Base-by-base conservation (phyloP, 371 early-diverging fungal species). In the Apophysomyces ossiformis region DNA sequence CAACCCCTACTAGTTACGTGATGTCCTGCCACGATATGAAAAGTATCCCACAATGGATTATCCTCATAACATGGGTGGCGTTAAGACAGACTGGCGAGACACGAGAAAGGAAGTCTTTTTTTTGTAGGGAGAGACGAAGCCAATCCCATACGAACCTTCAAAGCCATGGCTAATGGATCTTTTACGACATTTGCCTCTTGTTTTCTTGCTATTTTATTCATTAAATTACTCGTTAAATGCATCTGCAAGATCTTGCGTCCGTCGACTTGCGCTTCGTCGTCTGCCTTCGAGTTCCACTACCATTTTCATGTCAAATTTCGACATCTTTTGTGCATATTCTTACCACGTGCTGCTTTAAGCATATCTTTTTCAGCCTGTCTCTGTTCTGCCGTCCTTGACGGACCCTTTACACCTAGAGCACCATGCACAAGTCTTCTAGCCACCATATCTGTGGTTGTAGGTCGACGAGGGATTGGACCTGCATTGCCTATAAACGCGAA, bases 391-490 rank as follows among this genome's bases (percentile, higher is more conserved):
- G 85, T 74, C 46, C 75, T 70, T 26, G 72, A 26, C 18, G 70
- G 70, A 9, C 73, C 74, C 12, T 77, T 68, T 26, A 84, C 67
- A 7, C 85, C 82, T n/a, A 84, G 70, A 12, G 85, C 85, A n/a
- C 85, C 85, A 50, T 80, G 79, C 18, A 84, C 78, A 8, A 84
- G 64, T 62, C 82, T 69, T 44, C 76, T 73, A 7, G 85, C 85
- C 5, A 82, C 85, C 69, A 82, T 76, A 65, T 82, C 85, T 1
- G 82, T 84, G 26, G 82, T 84, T 7, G 71, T 75, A 5, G 85
- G 85, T 38, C 85, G 75, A 6, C 63, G 69, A 9, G 68, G 72
- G 16, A 68, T 56, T 1, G 65, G 69, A 4, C 41, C 65, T 26
- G 47, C 50, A 58, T 64, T 41, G 7, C 7, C 54, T 50, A 21